Evolutionary conservation across 805 yeast species (phyloP), one percentile per base, ranked within the genome.

Genomic region (Starmerella potacharoeniae): DNA sequence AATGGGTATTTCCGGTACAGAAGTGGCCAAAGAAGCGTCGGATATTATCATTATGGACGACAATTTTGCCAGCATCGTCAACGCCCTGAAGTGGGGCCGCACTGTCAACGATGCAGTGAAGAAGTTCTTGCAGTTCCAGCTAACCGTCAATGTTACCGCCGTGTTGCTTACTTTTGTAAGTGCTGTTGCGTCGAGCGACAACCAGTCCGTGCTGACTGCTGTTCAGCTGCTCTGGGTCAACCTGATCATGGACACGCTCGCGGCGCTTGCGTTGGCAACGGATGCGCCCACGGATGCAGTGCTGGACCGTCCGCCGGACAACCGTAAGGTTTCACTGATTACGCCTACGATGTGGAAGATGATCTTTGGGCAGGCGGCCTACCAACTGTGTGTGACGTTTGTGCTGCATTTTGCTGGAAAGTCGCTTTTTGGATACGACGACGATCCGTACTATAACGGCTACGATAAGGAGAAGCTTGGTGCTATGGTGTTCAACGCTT

Each of bases 1-100:
- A 2, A 93, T 93, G 99, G 99, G 99, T 61, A 87, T 90, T 58
- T 78, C 95, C 8, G 99, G 99, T 61, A 93, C 98, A 2, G 99
- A 93, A 71, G 97, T 93, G 58, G 98, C 99, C 9, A 81, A 96
- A 69, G 99, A 93, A 68, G 98, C 98, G 7, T 86, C 91, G 9
- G 95, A 87, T 71, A 87, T 87, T 62, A 86, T 87, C 62, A 76
- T 87, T 60, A 87, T 87, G 93, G 90, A 91, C 47, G 96, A 93
- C 72, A 95, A 93, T 72, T 93, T 93, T 67, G 75, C 87, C 5
- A 90, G 95, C 44, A 93, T 93, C 69, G 97, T 93, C 47, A 86
- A 87, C 68, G 99, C 98, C 28, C 86, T 93, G 65, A 86, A 88
- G 70, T 93, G 98, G 98, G 99, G 99, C 53, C 79, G 99, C 70